Base-by-base conservation (phyloP, 495 filamentous ascomycete species). In the Trypethelium eluteriae region DNA sequence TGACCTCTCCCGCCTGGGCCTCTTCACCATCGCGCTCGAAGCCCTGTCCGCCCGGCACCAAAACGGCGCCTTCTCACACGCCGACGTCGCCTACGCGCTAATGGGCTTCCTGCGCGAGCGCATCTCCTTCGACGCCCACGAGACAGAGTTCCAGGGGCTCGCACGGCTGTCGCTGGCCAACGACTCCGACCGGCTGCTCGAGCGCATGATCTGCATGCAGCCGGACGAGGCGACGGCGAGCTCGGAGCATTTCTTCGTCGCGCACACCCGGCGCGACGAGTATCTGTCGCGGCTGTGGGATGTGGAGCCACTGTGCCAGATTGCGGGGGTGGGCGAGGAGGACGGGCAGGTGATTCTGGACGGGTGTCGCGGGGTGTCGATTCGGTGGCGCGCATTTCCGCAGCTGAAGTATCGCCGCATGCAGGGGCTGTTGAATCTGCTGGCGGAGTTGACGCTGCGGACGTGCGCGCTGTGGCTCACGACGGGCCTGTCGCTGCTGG, bases 301-400 rank as follows among this genome's bases (percentile, higher is more conserved):
- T 38, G 57, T 66, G 56, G 65, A 66, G 6, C 65, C 65, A 0
- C 49, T 46, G 10, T 66, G 65, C 38, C 65, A 66, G 38, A 38
- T 66, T 6, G 65, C 65, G 16, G 65, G 50, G 14, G 39, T 66
- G 9, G 49, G 65, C 56, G 32, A 36, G 5, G 65, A 66, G 34
- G 56, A 66, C 35, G 53, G 57, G 1, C 65, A 66, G 25, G 39
- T 65, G 3, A 65, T 65, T 25, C 41, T 65, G 9, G 68, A 70
- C 46, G 9, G 14, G n/a, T 65, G 63, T 35, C 41, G 47, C n/a
- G 63, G 39, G n/a, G 47, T 69, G 39, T 64, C 68, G 49, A 76
- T 65, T 65, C 69, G 61, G 63, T 77, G 38, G 76, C 74, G 68
- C 10, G 62, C 62, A n/a, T 62, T 69, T 49, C 67, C 68, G 16